A percentile compares a stretch with the other conserved stretches of the same genome.
These are phyloP conservation scores for Arbutus unedo DNA, from an alignment of 148 eudicot genomes.

Conservation along the genomic window DNA sequence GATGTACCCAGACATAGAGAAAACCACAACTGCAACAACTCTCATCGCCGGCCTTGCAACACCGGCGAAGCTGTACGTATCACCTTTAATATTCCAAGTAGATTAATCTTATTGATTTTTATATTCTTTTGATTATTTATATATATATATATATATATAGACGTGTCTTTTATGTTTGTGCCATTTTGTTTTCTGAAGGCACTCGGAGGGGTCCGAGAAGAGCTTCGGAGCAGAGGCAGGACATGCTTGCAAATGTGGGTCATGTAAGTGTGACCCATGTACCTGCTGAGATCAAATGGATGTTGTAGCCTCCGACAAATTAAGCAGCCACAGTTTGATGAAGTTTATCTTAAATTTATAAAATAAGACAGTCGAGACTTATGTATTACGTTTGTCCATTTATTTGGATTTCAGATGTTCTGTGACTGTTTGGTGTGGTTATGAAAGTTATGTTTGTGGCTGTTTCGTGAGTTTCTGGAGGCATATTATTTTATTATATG, in stretches of 20 bases:
- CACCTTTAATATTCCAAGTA: too few relatives aligned
- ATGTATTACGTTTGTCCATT: too few relatives aligned
- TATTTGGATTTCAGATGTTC: too few relatives aligned
- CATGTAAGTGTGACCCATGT: constrained; percentile 24
- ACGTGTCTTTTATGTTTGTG: background rate
- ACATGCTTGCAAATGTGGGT: constrained; percentile 22
- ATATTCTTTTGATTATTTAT: background rate
- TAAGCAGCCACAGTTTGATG: background rate
- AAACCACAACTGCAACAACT: background rate
- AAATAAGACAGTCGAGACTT: background rate
- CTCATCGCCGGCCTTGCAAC: constrained; percentile 20
- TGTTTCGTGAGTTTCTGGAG: too few relatives aligned
- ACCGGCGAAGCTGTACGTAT: background rate
- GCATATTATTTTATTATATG: too few relatives aligned
- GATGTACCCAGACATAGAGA: constrained; percentile 29
- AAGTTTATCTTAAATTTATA: background rate
- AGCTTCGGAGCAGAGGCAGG: constrained; percentile 25
- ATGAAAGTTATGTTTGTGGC: too few relatives aligned
- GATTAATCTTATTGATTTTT: too few relatives aligned
- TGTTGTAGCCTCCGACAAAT: background rate
- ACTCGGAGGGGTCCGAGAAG: constrained; percentile 21
- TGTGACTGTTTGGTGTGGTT: too few relatives aligned
- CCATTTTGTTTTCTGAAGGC: background rate
- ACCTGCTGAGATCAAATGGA: constrained; percentile 7
- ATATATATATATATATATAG: background rate